Base-by-base conservation (phyloP, 2,329 filamentous ascomycete species). In the Aureobasidium sp. region DNA sequence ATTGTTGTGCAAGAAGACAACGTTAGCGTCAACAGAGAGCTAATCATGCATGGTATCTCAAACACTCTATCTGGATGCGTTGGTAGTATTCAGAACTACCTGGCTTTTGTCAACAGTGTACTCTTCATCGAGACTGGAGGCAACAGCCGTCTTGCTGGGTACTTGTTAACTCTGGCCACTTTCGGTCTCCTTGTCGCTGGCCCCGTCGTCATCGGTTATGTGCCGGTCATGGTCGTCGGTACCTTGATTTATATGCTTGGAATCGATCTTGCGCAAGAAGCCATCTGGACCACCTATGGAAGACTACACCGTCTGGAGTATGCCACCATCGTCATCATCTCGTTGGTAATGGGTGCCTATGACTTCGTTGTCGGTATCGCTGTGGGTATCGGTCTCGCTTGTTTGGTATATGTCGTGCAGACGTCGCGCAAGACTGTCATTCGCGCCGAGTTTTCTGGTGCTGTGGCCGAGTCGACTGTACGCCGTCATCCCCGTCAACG, bases 101-200 rank as follows among this genome's bases (percentile, higher is more conserved):
- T 99, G 1, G 94, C 99, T 0, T 99, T 97, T 70, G 93, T 93
- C 63, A 99, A 99, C 72, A 97, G 91, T 65, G 84, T 96, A n/a
- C 85, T 99, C 62, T 97, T 99, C 74, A 96, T 97, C 72, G 85
- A 89, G 29, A 96, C 91, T 50, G 94, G 94, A 17, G 94, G 93
- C 22, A 85, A 95, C 71, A 92, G 85, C 68, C 86, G 94, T 53
- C 77, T 96, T 48, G 94, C 92, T 9, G 94, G 94, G 3, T 81
- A 92, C 29, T 83, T 97, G 78, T 82, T 99, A 56, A 94, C 94
- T 0, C 76, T 81, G 24, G 84, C 89, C 5, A 99, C 94, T 0
- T 85, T 87, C 68, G 86, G 86, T 2, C 84, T 97, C 45, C 87
- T 97, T 84, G 78, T 94, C 52, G 83, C 93, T 59, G 94, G 94